Base-by-base conservation (phyloP, 1,284 basidiomycete species). In the Mycena citricolor region DNA sequence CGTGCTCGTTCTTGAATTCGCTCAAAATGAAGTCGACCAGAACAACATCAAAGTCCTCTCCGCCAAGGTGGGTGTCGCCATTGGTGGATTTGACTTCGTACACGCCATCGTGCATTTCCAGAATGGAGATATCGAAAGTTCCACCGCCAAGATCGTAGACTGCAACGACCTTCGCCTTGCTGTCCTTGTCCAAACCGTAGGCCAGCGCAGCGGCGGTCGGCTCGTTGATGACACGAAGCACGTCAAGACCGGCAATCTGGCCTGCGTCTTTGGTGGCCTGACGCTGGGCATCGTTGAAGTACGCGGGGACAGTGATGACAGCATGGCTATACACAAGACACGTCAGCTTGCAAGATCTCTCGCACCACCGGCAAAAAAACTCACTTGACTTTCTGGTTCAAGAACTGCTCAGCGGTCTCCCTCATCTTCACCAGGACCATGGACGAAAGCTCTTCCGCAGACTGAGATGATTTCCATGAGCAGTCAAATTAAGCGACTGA, bases 51-150 rank as follows among this genome's bases (percentile, higher is more conserved):
- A 98, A 98, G 70, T 99, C 95, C 71, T 99, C 95, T 66, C 95
- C 95, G 70, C 95, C 95, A 50, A 99, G 83, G 67, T 99, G 95
- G 19, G 95, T 98, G 69, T 99, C 94, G 70, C 95, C 95, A 65
- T 97, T 97, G 54, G 95, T 99, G 1, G 95, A 97, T 77, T 97
- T 97, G 65, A 99, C 95, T 68, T 98, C 95, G 67, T 98, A 99
- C 19, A 99, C 94, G 59, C 95, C 95, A 71, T 97, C 94, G 69
- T 97, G 92, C 91, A 98, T 98, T 73, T 97, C 93, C 32, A 98
- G 77, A 57, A 99, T 94, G 25, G 95, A 98, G 59, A 98, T 90
- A 91, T 98, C 94, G 68, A 94, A 94, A 14, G 92, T 94, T 58
- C 92, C 92, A 64, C 91, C 92, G 60, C 92, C 91, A 36, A 94